These are phyloP conservation scores for Pseudopyrenochaeta lycopersici DNA, from an alignment of 2,329 filamentous ascomycete genomes.

Conservation along the genomic window DNA sequence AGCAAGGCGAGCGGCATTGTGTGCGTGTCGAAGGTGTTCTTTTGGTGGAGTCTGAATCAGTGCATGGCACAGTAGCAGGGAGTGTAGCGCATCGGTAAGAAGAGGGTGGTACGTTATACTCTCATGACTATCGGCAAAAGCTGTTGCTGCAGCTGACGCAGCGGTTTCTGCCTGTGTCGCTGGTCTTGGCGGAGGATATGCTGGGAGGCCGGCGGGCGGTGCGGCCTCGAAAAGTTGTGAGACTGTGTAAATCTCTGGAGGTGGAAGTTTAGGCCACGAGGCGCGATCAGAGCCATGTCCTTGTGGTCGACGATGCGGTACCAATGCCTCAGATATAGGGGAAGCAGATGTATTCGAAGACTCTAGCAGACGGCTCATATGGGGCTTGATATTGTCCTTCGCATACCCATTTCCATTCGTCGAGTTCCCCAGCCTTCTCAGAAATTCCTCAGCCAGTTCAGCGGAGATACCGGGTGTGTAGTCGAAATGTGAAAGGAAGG, in stretches of 20 bases:
- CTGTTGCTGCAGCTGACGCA: conserved; percentile 44
- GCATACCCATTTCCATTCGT: conserved; percentile 22
- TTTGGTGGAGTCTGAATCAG: conserved; percentile 80
- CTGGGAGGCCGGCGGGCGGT: conserved; percentile 72
- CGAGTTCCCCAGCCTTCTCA: conserved; percentile 36
- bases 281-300: conserved; percentile 43
- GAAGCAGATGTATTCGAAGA: conserved; percentile 25
- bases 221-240: conserved; percentile 76
- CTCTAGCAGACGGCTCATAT: conserved; percentile 38
- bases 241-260: conserved; percentile 62
- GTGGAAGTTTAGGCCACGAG: conserved; percentile 58
- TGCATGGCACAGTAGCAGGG: conserved; percentile 79
- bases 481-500: conserved; percentile 77
- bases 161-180: conserved; percentile 36
- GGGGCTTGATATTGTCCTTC: conserved; percentile 24
- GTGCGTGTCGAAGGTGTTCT: conserved; percentile 79
- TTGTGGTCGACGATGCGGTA: conserved; percentile 50
- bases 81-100: conserved; percentile 80
- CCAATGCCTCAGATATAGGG: conserved; percentile 52
- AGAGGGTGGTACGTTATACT: conserved; percentile 82
- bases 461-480: conserved; percentile 77
- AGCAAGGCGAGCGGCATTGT: conserved; percentile 80
- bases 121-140: conserved; percentile 63
- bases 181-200: conserved; percentile 64
- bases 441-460: conserved; percentile 65